Evolutionary conservation across 148 eudicot genomes (phyloP).

Genomic region (Chenopodium suecicum): DNA sequence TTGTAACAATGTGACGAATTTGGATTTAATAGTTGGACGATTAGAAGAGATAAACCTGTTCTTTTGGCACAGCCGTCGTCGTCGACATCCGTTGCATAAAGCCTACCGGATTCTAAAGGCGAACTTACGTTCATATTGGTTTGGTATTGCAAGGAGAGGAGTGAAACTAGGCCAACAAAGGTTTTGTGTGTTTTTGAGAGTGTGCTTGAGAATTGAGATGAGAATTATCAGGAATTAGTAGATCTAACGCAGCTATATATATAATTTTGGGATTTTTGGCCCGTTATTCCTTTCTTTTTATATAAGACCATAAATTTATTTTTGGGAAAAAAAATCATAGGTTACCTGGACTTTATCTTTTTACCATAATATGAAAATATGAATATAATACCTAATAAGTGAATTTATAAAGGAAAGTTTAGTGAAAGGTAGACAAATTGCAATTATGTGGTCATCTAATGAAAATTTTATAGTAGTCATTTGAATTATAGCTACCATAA

Average conservation of each 20-base stretch:
- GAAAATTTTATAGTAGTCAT: no score
- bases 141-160: neutral
- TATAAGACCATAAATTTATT: no score
- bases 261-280: neutral
- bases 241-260: neutral
- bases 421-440: neutral
- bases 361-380: neutral
- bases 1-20: no score
- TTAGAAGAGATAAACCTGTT: slow-evolving; percentile 29
- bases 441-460: neutral
- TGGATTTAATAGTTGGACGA: no score
- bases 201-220: neutral
- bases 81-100: slow-evolving; percentile 26
- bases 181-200: neutral
- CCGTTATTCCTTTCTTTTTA: neutral
- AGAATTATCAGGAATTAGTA: neutral
- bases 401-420: neutral
- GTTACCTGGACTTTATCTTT: neutral
- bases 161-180: neutral
- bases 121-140: neutral
- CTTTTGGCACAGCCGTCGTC: slow-evolving; percentile 45
- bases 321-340: no score
- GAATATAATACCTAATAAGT: no score
- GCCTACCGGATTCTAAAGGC: neutral
- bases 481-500: no score